Conservation (phyloP, 2,329 filamentous ascomycete species). For the Aspergillus ustus region DNA sequence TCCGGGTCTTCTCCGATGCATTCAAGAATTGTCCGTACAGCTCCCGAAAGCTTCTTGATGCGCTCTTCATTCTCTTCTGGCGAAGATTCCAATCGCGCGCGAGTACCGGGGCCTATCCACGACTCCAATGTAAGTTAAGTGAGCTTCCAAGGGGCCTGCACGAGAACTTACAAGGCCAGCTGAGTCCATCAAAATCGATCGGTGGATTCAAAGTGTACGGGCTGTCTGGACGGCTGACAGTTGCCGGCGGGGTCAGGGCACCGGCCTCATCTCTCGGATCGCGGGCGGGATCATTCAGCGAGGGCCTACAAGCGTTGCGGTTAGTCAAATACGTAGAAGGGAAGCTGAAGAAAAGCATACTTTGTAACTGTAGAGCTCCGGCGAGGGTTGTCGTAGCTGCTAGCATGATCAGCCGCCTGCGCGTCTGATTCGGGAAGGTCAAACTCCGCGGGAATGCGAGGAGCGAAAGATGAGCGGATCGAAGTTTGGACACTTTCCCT, state of each 20-base stretch:
- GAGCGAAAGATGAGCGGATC: conserved; percentile 62
- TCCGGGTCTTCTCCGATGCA: conserved; percentile 70
- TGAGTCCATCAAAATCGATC: conserved; percentile 57
- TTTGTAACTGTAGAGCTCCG: conserved; percentile 28
- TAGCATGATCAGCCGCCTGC: conserved; percentile 21
- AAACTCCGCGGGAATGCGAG: conserved; percentile 39
- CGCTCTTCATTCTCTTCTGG: conserved; percentile 62
- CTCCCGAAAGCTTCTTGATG: conserved; percentile 64
- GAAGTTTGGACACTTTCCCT: conserved; percentile 62
- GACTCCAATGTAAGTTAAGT: conserved; percentile 16
- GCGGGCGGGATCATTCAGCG: conserved; percentile 55
- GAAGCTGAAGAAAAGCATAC: conserved; percentile 26
- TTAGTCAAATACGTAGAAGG: not conserved
- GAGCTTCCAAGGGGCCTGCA: not conserved
- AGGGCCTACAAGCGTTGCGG: conserved; percentile 27
- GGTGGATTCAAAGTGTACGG: conserved; percentile 56
- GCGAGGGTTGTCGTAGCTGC: conserved; percentile 23
- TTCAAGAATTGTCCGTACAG: conserved; percentile 67
- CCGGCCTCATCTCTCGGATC: conserved; percentile 58
- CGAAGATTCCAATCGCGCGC: conserved; percentile 59
- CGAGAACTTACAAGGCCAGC: conserved; percentile 55
- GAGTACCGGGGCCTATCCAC: conserved; percentile 49
- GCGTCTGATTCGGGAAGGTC: conserved; percentile 27
- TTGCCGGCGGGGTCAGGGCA: conserved; percentile 57
- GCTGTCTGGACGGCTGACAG: conserved; percentile 54